Evolutionary conservation across 805 yeast species (phyloP).

Genomic region (Saturnispora ahearnii): DNA sequence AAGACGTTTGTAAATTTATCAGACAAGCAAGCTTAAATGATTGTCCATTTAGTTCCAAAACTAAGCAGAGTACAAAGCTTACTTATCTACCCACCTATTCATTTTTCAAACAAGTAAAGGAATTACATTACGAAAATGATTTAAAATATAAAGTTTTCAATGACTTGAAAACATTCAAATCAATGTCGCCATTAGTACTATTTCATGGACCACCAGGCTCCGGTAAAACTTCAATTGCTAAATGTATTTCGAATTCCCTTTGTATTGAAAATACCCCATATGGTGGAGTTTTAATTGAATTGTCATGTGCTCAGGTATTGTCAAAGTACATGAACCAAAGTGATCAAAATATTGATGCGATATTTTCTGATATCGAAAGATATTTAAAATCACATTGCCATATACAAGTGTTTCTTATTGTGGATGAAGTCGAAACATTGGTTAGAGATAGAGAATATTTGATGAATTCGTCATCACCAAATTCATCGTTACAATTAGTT

Average conservation of each 20-base stretch:
- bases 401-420: conserved; percentile 15
- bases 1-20: background rate
- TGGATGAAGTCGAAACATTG: conserved; percentile 40
- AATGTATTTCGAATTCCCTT: conserved; percentile 54
- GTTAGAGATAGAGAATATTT: conserved; percentile 32
- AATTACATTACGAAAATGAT: background rate
- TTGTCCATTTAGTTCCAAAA: background rate
- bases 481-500: conserved; percentile 31
- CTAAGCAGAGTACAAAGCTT: background rate
- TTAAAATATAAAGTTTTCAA: background rate
- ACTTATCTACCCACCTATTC: background rate
- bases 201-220: conserved; percentile 93
- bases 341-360: conserved; percentile 30
- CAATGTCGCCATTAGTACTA: conserved; percentile 62
- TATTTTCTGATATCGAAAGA: conserved; percentile 25
- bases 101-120: background rate
- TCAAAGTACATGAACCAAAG: conserved; percentile 42
- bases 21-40: background rate
- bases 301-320: conserved; percentile 35
- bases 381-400: conserved; percentile 19
- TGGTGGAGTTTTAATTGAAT: conserved; percentile 30
- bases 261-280: background rate
- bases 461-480: conserved; percentile 31
- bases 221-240: conserved; percentile 82
- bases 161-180: background rate